Conservation (phyloP, 2,329 filamentous ascomycete species). For the Neonectria faginata region DNA sequence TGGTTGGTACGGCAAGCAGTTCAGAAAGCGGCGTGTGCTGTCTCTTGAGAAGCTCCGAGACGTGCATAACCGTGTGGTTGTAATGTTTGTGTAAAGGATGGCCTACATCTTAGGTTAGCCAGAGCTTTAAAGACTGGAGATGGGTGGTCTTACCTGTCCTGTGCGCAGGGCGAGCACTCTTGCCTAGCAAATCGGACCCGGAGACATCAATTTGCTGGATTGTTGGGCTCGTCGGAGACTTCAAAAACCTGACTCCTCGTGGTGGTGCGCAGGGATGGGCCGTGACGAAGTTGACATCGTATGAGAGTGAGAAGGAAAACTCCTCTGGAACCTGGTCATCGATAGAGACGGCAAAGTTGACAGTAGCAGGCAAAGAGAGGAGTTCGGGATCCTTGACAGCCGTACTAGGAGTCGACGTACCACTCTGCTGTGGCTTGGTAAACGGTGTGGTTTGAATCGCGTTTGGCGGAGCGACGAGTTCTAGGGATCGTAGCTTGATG, state of each 20-base stretch:
- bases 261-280: slow-evolving; percentile 73
- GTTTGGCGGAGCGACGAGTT: slow-evolving; percentile 59
- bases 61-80: slow-evolving; percentile 69
- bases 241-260: slow-evolving; percentile 67
- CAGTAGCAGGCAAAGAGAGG: slow-evolving; percentile 50
- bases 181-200: slow-evolving; percentile 57
- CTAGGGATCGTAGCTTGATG: slow-evolving; percentile 63
- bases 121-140: neutral
- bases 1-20: slow-evolving; percentile 53
- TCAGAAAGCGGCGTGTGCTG: slow-evolving; percentile 60
- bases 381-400: slow-evolving; percentile 47
- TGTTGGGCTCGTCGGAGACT: slow-evolving; percentile 69
- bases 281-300: slow-evolving; percentile 74
- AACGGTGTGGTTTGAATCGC: slow-evolving; percentile 60
- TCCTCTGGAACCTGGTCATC: slow-evolving; percentile 56
- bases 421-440: slow-evolving; percentile 43
- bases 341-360: slow-evolving; percentile 52
- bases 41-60: slow-evolving; percentile 66
- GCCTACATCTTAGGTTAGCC: slow-evolving; percentile 53
- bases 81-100: slow-evolving; percentile 74
- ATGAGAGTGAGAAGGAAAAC: slow-evolving; percentile 60
- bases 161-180: slow-evolving; percentile 59
- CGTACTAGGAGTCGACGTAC: slow-evolving; percentile 37
- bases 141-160: slow-evolving; percentile 57
- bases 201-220: slow-evolving; percentile 68